These are phyloP conservation scores for Rhodotorula graminis DNA, from an alignment of 768 basidiomycete species.

Conservation along the genomic window DNA sequence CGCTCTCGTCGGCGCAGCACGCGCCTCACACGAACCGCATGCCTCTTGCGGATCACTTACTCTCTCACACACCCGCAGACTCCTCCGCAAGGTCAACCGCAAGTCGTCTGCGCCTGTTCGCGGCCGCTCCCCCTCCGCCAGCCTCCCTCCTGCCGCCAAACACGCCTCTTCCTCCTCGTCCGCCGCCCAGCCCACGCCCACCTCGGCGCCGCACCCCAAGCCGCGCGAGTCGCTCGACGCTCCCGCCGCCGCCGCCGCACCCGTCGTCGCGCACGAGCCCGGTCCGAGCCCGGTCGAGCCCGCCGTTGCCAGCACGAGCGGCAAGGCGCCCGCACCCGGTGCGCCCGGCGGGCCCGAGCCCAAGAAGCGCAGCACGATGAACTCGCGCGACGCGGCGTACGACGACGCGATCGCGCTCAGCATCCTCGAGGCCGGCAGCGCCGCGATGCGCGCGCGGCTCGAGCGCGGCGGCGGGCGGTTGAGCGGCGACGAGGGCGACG, in stretches of 20 bases:
- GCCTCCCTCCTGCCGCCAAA: slow-evolving; percentile 49
- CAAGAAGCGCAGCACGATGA: slow-evolving; percentile 94
- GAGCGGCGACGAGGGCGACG: slow-evolving; percentile 10
- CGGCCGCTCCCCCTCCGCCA: slow-evolving; percentile 35
- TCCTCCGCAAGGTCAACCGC: slow-evolving; percentile 55
- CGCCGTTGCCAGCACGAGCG: neutral
- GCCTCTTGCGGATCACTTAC: neutral
- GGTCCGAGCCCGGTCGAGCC: neutral
- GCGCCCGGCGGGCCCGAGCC: neutral
- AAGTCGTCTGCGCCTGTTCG: slow-evolving; percentile 51
- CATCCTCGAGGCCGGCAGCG: slow-evolving; percentile 26
- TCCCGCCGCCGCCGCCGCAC: slow-evolving; percentile 3
- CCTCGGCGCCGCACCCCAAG: slow-evolving; percentile 37
- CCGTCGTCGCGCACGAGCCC: slow-evolving; percentile 15
- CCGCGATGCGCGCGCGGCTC: slow-evolving; percentile 40
- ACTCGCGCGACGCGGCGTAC: slow-evolving; percentile 83
- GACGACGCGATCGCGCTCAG: slow-evolving; percentile 62
- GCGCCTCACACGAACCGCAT: too few species aligned
- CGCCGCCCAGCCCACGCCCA: slow-evolving; percentile 60
- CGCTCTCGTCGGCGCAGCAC: neutral
- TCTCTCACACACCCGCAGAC: slow-evolving; percentile 1
- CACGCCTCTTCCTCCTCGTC: slow-evolving; percentile 59
- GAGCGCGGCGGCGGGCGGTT: slow-evolving; percentile 23
- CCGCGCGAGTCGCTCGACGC: slow-evolving; percentile 34
- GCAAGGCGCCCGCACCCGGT: neutral